Evolutionary conservation across 2,329 filamentous ascomycete species (phyloP), one percentile per base, ranked within the genome.

Genomic region (Trichoderma brevicompactum): DNA sequence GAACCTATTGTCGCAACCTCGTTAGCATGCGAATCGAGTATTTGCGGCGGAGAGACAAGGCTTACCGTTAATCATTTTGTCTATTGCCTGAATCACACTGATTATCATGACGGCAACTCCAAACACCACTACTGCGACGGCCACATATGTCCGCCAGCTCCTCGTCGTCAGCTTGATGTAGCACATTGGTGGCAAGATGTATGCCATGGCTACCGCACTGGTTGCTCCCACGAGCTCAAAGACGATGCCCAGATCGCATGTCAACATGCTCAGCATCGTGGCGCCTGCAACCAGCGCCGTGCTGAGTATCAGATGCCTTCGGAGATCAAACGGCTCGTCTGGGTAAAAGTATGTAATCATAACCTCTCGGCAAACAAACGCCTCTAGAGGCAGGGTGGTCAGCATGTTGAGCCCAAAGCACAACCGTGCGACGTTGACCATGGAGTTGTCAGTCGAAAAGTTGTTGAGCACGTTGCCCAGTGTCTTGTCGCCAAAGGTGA

Each of bases 361-460:
- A 69, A 97, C 94, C 78, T 97, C 95, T 73, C 95, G 88, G 78
- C 95, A 99, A 63, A 99, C 95, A 77, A 99, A 99, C 15, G 93
- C 94, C 82, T 99, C 95, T 67, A 99, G 89, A 0, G 95, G 95
- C 41, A 99, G 83, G 1, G 95, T 98, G 13, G 95, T 97, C 72
- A 99, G 87, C 95, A 99, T 99, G 83, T 99, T 99, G 70, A 99
- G 85, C 2, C 95, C 95, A 75, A 99, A 98, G 79, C 92, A 97
- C 58, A 99, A 85, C 61, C 95, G 90, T 23, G 95, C 95, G 66
- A 99, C 85, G 78, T 97, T 98, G 74, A 98, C 93, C 87, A 98
- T 90, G 71, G 89, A 84, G 78, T 97, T 98, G 78, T 96, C 88
- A 19, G 88, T 83, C 1, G 94, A 91, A 74, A 99, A 98, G 80